Conservation (phyloP, 352 stramenopile genomes). For the Globisporangium splendens region DNA sequence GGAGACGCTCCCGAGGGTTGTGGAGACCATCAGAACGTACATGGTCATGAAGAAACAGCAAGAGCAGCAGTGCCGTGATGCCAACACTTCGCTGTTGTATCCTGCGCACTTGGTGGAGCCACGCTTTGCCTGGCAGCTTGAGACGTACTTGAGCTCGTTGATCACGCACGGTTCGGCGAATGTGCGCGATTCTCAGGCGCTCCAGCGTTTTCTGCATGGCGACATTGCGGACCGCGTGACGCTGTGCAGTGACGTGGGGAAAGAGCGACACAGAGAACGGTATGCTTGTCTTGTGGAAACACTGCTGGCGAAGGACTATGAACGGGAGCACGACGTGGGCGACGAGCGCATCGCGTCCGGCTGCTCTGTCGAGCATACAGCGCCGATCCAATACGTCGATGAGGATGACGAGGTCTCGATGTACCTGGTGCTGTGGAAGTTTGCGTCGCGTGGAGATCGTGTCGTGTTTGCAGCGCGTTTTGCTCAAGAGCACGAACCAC, state of each 20-base stretch:
- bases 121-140: conserved; percentile 5
- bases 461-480: conserved; percentile 2
- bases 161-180: not conserved
- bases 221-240: not conserved
- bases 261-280: no score
- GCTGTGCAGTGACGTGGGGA: no score
- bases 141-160: not conserved
- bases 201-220: not conserved
- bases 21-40: not conserved
- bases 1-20: not conserved
- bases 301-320: not conserved
- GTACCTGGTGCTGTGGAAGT: conserved; percentile 1
- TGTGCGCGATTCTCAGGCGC: not conserved
- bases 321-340: no score
- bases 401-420: not conserved
- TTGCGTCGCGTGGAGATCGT: not conserved
- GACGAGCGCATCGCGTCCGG: conserved; percentile 3
- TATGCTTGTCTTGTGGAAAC: not conserved
- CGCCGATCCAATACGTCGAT: not conserved
- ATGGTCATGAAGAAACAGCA: not conserved
- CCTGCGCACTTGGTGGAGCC: not conserved
- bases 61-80: no score
- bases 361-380: not conserved
- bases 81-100: not conserved
- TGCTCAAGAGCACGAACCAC: not conserved